Base-by-base conservation (phyloP, 2,329 filamentous ascomycete species). In the Cercospora zeae-maydis region DNA sequence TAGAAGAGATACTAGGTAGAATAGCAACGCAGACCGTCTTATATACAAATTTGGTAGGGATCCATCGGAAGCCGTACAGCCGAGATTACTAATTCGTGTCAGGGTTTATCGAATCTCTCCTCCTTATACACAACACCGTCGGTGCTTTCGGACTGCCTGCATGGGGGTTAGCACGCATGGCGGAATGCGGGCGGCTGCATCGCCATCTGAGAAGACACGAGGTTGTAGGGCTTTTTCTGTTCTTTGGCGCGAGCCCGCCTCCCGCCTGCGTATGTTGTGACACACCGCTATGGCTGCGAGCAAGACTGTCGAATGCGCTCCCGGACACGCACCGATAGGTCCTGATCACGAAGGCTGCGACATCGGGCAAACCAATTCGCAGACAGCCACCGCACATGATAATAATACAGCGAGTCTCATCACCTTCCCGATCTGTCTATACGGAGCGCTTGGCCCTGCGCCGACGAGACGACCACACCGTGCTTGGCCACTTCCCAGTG, bases 191-290 rank as follows among this genome's bases (percentile, higher is more conserved):
- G 37, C 58, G 56, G 61, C 64, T 61, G 64, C 65, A 64, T 59
- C 61, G 59, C 58, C 63, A 67, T 63, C 55, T 65, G 24, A n/a
- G 64, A 65, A 51, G 61, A 68, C 65, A 68, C 66, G 65, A 66
- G 66, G 66, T 42, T 4, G 65, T 64, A 68, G 65, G 66, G 64
- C 66, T 65, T 47, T 36, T 30, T 59, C 24, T 63, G n/a, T n/a
- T 54, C 21, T 45, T 63, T 37, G 61, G 61, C 61, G 58, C 63
- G 59, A 53, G 59, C 59, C 57, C 45, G 31, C 57, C 59, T 39
- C n/a, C n/a, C n/a, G n/a, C n/a, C n/a, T n/a, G 30, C 51, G 57
- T 47, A 59, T 61, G 54, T 62, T 31, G 62, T 66, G 56, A 60
- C 37, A 52, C 49, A 45, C 27, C 53, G 37, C 39, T 30, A 19